Conservation (phyloP, 2,329 filamentous ascomycete species). For the Triangularia verruculosa region DNA sequence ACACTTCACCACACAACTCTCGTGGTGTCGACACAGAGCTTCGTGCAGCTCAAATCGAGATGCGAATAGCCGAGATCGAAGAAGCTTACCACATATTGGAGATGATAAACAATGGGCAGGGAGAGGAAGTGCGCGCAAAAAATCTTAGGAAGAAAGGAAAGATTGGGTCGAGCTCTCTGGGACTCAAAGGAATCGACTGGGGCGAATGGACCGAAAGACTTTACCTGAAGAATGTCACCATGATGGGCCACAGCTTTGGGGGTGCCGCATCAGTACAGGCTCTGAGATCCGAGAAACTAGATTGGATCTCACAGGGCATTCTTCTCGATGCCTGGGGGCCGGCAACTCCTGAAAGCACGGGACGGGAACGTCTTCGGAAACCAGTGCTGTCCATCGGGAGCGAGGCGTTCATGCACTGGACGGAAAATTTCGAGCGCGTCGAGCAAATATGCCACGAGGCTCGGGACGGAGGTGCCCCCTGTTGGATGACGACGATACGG, state of each 20-base stretch:
- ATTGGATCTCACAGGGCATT: slow-evolving; percentile 60
- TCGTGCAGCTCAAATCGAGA: slow-evolving; percentile 58
- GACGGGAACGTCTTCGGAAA: slow-evolving; percentile 29
- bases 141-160: slow-evolving; percentile 59
- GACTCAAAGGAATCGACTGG: slow-evolving; percentile 56
- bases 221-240: slow-evolving; percentile 54
- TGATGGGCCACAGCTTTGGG: slow-evolving; percentile 65
- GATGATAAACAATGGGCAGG: slow-evolving; percentile 54
- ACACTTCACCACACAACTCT: slow-evolving; percentile 53
- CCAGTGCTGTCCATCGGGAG: slow-evolving; percentile 63
- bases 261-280: slow-evolving; percentile 62
- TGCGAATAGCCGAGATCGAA: slow-evolving; percentile 62
- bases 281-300: slow-evolving; percentile 53
- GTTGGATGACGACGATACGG: slow-evolving; percentile 51
- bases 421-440: slow-evolving; percentile 58
- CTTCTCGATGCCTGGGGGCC: slow-evolving; percentile 64
- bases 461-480: slow-evolving; percentile 42
- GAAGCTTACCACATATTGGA: slow-evolving; percentile 57
- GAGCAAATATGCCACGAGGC: slow-evolving; percentile 56
- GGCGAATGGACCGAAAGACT: slow-evolving; percentile 54
- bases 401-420: slow-evolving; percentile 70
- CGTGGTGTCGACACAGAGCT: slow-evolving; percentile 59
- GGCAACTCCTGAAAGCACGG: slow-evolving; percentile 43
- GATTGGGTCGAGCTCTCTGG: slow-evolving; percentile 56
- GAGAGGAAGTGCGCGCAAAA: slow-evolving; percentile 45